Conservation (phyloP, 768 basidiomycete species). For the Boletus coccyginus region DNA sequence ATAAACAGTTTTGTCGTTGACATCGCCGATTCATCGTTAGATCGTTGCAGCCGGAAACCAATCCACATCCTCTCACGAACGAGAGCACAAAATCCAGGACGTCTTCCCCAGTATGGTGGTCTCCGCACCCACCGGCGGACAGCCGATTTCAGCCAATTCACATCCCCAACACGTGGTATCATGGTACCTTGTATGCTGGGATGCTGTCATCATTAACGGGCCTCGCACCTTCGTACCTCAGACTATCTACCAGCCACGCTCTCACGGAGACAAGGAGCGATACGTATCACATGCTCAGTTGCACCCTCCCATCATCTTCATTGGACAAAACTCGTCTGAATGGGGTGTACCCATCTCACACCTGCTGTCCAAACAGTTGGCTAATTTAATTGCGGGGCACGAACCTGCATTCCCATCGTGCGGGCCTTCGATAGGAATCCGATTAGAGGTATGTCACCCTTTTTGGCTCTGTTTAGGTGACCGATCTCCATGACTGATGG, state of each 20-base stretch:
- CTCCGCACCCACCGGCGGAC: not conserved
- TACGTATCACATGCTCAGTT: conserved; percentile 66
- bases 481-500: not conserved
- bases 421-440: conserved; percentile 70
- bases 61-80: not conserved
- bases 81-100: not conserved
- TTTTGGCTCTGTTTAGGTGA: not conserved
- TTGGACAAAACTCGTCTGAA: conserved; percentile 46
- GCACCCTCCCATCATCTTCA: conserved; percentile 60
- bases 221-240: conserved; percentile 59
- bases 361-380: conserved; percentile 55
- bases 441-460: conserved; percentile 49
- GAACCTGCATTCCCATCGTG: conserved; percentile 61
- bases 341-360: conserved; percentile 56
- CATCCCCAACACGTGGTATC: not conserved
- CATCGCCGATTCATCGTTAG: not conserved
- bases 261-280: conserved; percentile 64
- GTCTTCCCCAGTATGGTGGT: not conserved
- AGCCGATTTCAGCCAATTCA: not conserved
- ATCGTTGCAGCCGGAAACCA: not conserved
- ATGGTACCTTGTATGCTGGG: not conserved
- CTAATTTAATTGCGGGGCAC: conserved; percentile 49
- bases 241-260: conserved; percentile 65
- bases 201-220: conserved; percentile 22
- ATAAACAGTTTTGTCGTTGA: not conserved